Percentiles rank a stretch among this genome's conserved stretches.
Evolutionary conservation across 371 early-diverging fungal genomes (phyloP).

Genomic region (Mucor plumbeus): DNA sequence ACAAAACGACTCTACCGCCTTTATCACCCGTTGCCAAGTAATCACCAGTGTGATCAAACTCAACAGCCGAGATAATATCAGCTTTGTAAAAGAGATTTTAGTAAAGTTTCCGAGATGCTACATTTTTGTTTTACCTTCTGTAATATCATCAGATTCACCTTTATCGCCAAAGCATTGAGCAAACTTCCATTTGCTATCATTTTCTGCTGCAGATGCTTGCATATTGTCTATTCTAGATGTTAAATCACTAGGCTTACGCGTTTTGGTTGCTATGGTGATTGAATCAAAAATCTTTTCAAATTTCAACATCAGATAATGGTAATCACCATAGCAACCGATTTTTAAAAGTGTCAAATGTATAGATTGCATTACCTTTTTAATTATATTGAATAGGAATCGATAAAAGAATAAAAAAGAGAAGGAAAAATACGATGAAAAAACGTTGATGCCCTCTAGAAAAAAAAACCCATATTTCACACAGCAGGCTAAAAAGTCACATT

Average conservation of each 20-base stretch:
- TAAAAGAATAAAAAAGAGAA: too few relatives aligned
- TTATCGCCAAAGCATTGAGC: conserved; percentile 99
- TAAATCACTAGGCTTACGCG: conserved; percentile 11
- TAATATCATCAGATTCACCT: conserved; percentile 96
- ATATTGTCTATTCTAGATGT: conserved; percentile 1
- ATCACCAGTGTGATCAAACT: conserved; percentile 91
- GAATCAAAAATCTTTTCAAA: too few relatives aligned
- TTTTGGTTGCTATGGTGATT: not conserved
- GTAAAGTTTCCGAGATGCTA: conserved; percentile 2
- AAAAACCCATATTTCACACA: too few relatives aligned
- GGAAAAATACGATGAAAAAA: too few relatives aligned
- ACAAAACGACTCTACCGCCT: conserved; percentile 91
- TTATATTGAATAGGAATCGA: too few relatives aligned
- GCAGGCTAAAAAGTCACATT: too few relatives aligned
- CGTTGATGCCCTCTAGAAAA: too few relatives aligned
- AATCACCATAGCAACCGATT: too few relatives aligned
- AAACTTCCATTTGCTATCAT: conserved; percentile 89
- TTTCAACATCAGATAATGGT: too few relatives aligned
- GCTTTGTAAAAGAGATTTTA: conserved; percentile 53
- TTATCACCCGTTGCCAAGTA: conserved; percentile 93
- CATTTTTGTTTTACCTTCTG: conserved; percentile 72
- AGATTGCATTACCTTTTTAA: too few relatives aligned
- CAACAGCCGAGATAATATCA: conserved; percentile 96
- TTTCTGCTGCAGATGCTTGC: conserved; percentile 18
- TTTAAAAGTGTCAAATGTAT: too few relatives aligned